phyloP scores from a whole-genome alignment of 345 rosid genomes.

The Moricandia arvensis region DNA sequence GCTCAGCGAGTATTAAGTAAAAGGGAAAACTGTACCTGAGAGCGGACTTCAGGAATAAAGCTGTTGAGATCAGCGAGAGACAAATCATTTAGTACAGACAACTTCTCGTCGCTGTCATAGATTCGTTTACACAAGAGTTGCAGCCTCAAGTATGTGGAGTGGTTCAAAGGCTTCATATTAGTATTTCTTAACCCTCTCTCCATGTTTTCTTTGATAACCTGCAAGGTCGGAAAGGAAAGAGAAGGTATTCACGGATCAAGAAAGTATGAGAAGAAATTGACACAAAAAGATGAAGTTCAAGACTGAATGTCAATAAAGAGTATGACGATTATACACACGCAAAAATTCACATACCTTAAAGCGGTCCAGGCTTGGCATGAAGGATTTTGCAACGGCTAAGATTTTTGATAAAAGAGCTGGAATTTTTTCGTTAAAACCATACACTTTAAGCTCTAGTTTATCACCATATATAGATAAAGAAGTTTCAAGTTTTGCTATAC shows the following conservation, averaged over 20 bases:
- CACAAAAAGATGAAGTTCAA: not conserved
- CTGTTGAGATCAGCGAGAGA: constrained; percentile 69
- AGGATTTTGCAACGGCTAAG: constrained; percentile 65
- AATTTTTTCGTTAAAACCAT: constrained; percentile 90
- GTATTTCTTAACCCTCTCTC: constrained; percentile 75
- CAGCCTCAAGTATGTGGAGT: constrained; percentile 83
- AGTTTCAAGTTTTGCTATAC: constrained; percentile 89
- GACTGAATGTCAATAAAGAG: not conserved
- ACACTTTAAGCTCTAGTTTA: constrained; percentile 84
- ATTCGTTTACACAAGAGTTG: constrained; percentile 78
- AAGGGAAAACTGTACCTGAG: constrained; percentile 56
- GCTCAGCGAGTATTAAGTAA: not conserved
- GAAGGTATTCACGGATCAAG: not conserved
- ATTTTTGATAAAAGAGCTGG: constrained; percentile 69
- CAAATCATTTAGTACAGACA: constrained; percentile 53
- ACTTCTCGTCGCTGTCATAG: constrained; percentile 87
- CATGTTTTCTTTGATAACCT: constrained; percentile 88
- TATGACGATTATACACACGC: not conserved
- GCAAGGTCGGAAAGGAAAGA: constrained; percentile 26
- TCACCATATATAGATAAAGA: constrained; percentile 63
- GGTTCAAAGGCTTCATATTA: constrained; percentile 89
- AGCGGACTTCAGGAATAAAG: constrained; percentile 75
- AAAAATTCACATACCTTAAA: constrained; percentile 56
- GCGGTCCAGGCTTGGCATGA: constrained; percentile 69
- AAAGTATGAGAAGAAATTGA: not conserved